Percentiles rank a stretch among this genome's conserved stretches.
Evolutionary conservation across 2,329 filamentous ascomycete species (phyloP).

Genomic region (Claviceps purpurea): DNA sequence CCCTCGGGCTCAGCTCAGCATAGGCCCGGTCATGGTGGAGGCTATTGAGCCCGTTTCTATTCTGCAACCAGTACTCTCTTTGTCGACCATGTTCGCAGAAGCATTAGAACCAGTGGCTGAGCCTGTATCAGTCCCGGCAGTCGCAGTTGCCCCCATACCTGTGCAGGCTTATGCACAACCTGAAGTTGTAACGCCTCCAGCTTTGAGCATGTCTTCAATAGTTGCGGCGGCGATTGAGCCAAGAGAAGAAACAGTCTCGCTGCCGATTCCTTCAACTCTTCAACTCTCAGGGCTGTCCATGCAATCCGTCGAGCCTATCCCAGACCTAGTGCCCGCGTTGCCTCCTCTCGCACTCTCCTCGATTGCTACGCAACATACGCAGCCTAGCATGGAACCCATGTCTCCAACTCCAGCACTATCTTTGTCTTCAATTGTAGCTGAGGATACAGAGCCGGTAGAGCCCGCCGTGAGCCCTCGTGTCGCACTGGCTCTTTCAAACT

Average conservation of each 20-base stretch:
- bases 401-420: slow-evolving; percentile 17
- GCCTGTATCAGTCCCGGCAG: slow-evolving; percentile 8
- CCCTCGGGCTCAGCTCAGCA: slow-evolving; percentile 13
- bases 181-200: slow-evolving; percentile 5
- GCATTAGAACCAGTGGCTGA: slow-evolving; percentile 15
- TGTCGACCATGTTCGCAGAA: slow-evolving; percentile 16
- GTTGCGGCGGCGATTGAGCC: slow-evolving; percentile 21
- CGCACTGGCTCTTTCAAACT: slow-evolving; percentile 16
- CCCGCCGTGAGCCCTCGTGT: slow-evolving; percentile 19
- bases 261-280: slow-evolving; percentile 12
- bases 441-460: slow-evolving; percentile 26
- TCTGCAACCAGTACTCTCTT: slow-evolving; percentile 6
- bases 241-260: slow-evolving; percentile 15
- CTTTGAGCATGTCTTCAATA: slow-evolving; percentile 18
- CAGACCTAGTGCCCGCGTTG: slow-evolving; percentile 12
- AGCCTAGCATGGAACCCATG: slow-evolving; percentile 10
- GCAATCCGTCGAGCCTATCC: slow-evolving; percentile 24
- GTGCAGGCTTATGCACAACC: neutral
- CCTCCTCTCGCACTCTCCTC: slow-evolving; percentile 18
- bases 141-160: slow-evolving; percentile 1
- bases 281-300: slow-evolving; percentile 21
- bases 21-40: slow-evolving; percentile 19
- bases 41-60: slow-evolving; percentile 12
- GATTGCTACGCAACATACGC: slow-evolving; percentile 20
- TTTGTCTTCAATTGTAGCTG: slow-evolving; percentile 23